Evolutionary conservation across 768 basidiomycete genomes (phyloP), one percentile per base, ranked within the genome.

Genomic region (Lactifluus echinatus): DNA sequence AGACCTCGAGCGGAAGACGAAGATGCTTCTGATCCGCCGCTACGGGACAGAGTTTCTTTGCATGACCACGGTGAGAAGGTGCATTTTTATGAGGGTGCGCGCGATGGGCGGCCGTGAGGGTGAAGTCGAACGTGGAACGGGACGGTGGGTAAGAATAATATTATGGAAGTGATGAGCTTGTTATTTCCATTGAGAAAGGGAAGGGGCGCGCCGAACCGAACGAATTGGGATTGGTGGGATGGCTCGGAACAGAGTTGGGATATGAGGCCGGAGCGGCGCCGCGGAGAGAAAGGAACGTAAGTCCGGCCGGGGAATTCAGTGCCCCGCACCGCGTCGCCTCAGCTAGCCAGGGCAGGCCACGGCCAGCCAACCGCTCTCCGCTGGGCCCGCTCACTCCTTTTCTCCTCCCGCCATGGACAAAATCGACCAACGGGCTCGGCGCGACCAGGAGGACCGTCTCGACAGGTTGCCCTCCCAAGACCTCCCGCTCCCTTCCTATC

Each of bases 291-390:
- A 62, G 61, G 52, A 54, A 54, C 57, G 58, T 59, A 60, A 59
- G 52, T 59, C 58, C 58, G 58, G 60, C 50, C 61, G 56, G 60
- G 60, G 56, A 58, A 61, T 57, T 61, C 50, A 59, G 57, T 59
- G 56, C 57, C 60, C 60, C 60, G 60, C 60, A 61, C 57, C 36
- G 42, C 57, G 52, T 59, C 57, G 34, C 47, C 57, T 59, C 53
- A 59, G 53, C 42, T 55, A 43, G 53, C 58, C 58, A 53, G 60
- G 47, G 47, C 57, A 50, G 46, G 33, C 76, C 75, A 79, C 77
- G 73, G 79, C 70, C 72, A 72, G 78, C 80, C 79, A 78, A 73
- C 80, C 76, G 76, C 76, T 68, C 72, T 71, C 70, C 66, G 53
- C 55, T 54, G 53, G 23, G 50, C 60, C 37, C 60, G 56, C 62